These are phyloP conservation scores for Podospora anserina DNA, from an alignment of 495 filamentous ascomycete genomes.

Conservation along the genomic window DNA sequence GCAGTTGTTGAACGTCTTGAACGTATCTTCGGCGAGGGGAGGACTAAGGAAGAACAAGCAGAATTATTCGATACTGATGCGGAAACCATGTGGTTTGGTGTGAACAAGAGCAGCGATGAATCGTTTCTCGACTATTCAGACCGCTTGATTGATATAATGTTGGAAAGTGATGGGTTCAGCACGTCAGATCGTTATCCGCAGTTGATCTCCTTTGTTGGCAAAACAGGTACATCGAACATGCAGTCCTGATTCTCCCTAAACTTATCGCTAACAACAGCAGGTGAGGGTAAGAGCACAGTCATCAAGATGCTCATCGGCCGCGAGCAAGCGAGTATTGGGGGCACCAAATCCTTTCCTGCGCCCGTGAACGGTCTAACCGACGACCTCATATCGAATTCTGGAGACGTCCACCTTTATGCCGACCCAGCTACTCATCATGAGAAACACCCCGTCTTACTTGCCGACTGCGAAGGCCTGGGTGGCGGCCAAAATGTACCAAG, in stretches of 20 bases:
- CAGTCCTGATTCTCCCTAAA: no score
- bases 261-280: conserved; percentile 19
- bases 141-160: conserved; percentile 42
- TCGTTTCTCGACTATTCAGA: conserved; percentile 40
- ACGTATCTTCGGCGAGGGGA: conserved; percentile 28
- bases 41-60: conserved; percentile 30
- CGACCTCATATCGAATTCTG: conserved; percentile 55
- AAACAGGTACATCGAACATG: conserved; percentile 26
- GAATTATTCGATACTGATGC: conserved; percentile 36
- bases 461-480: conserved; percentile 56
- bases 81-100: conserved; percentile 51
- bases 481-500: conserved; percentile 49
- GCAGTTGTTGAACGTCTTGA: conserved; percentile 29
- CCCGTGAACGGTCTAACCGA: conserved; percentile 38
- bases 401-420: conserved; percentile 61
- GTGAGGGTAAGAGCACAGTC: conserved; percentile 58
- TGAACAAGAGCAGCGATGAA: conserved; percentile 31
- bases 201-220: conserved; percentile 49
- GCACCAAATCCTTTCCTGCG: conserved; percentile 21
- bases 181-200: conserved; percentile 38
- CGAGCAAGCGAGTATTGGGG: conserved; percentile 21
- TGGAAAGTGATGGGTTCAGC: conserved; percentile 32
- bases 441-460: conserved; percentile 50
- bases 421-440: conserved; percentile 51
- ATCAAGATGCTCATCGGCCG: conserved; percentile 52